Evolutionary conservation across 2,329 filamentous ascomycete genomes (phyloP).

Genomic region (Fusarium tupiense): DNA sequence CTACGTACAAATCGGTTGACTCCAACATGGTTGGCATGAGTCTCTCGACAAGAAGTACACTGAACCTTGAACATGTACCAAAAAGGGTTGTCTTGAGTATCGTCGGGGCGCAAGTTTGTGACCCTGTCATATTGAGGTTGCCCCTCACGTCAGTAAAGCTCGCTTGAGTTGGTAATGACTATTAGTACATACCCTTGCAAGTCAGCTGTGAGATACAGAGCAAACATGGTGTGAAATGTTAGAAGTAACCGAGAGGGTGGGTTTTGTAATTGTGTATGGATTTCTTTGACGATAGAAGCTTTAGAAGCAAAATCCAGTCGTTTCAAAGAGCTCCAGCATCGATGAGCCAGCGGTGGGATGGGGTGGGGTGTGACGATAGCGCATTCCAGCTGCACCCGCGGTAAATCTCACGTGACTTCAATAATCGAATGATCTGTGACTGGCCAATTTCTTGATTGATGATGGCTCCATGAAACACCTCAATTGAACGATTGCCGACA

Average conservation of each 20-base stretch:
- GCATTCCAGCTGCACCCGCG: background rate
- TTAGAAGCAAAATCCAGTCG: conserved; percentile 19
- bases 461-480: conserved; percentile 35
- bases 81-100: conserved; percentile 84
- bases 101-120: conserved; percentile 85
- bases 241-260: background rate
- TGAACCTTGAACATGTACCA: conserved; percentile 98
- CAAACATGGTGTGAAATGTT: conserved; percentile 64
- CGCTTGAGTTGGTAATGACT: background rate
- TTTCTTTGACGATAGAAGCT: background rate
- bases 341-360: conserved; percentile 18
- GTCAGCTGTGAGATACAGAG: conserved; percentile 74
- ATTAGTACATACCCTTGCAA: conserved; percentile 67
- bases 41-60: conserved; percentile 96
- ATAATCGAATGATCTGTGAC: conserved; percentile 43
- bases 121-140: conserved; percentile 67
- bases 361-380: conserved; percentile 43
- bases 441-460: conserved; percentile 37
- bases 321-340: conserved; percentile 17
- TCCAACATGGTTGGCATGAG: conserved; percentile 85
- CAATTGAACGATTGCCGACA: conserved; percentile 33
- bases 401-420: conserved; percentile 34
- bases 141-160: conserved; percentile 34
- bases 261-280: background rate
- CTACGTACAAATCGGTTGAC: conserved; percentile 86